These are phyloP conservation scores for Thalassiosira sp. DNA, from an alignment of 352 stramenopile genomes.

Conservation along the genomic window DNA sequence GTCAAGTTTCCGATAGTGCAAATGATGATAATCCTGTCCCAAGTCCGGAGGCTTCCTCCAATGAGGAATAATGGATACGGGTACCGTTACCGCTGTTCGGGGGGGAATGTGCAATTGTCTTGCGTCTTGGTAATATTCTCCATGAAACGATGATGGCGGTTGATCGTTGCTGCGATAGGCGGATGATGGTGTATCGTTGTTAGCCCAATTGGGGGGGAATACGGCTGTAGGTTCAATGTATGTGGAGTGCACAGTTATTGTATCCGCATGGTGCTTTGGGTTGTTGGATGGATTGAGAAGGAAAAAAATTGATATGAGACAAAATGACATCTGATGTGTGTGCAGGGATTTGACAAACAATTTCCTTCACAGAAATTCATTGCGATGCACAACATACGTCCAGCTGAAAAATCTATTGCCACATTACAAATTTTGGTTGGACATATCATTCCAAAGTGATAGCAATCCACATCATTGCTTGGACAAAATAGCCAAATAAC, in stretches of 20 bases:
- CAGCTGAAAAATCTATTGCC: too few relatives aligned
- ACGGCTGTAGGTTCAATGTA: conserved; percentile 55
- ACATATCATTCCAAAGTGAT: too few relatives aligned
- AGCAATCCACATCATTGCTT: too few relatives aligned
- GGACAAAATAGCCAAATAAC: too few relatives aligned
- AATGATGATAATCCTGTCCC: conserved; percentile 1
- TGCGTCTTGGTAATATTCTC: conserved; percentile 24
- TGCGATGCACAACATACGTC: too few relatives aligned
- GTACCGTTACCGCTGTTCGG: conserved; percentile 37
- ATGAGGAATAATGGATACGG: conserved; percentile 53
- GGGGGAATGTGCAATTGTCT: conserved; percentile 37
- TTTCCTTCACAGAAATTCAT: too few relatives aligned
- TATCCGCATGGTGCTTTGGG: conserved; percentile 35
- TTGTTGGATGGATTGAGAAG: conserved; percentile 1
- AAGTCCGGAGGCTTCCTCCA: conserved; percentile 26
- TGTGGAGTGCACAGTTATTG: conserved; percentile 53
- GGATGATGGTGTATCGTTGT: too few relatives aligned
- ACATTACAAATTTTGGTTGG: too few relatives aligned
- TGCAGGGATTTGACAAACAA: too few relatives aligned
- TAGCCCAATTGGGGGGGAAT: conserved; percentile 29
- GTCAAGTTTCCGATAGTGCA: conserved; percentile 12
- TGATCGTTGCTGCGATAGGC: background rate
- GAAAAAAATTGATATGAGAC: background rate
- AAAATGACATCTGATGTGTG: background rate
- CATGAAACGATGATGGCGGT: conserved; percentile 22